Conservation (phyloP, 2,329 filamentous ascomycete species). For the Xylaria sp. region DNA sequence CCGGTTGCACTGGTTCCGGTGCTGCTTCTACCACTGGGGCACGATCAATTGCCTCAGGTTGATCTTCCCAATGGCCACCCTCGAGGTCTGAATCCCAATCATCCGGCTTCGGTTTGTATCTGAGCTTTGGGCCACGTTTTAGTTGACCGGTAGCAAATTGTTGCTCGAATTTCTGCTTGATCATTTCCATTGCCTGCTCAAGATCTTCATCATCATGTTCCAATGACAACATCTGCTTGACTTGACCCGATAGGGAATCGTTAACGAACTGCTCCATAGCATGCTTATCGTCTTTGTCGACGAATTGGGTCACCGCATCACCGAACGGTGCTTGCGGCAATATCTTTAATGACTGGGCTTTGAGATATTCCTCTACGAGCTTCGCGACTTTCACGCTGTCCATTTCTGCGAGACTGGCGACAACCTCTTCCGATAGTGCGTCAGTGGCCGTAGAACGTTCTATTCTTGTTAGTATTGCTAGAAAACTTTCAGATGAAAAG, state of each 20-base stretch:
- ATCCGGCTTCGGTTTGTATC: constrained; percentile 79
- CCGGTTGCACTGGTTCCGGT: constrained; percentile 37
- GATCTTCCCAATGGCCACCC: constrained; percentile 81
- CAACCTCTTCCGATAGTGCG: constrained; percentile 69
- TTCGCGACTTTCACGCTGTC: constrained; percentile 89
- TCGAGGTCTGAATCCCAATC: constrained; percentile 92
- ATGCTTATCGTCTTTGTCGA: constrained; percentile 94
- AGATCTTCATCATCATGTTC: constrained; percentile 77
- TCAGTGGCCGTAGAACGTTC: constrained; percentile 61
- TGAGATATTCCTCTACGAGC: constrained; percentile 87
- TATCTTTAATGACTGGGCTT: constrained; percentile 91
- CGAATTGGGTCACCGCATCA: constrained; percentile 91
- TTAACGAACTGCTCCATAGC: constrained; percentile 86
- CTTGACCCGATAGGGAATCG: constrained; percentile 75
- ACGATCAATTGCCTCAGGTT: constrained; percentile 72
- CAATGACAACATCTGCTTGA: constrained; percentile 74
- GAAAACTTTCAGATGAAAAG: neutral
- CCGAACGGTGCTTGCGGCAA: constrained; percentile 92
- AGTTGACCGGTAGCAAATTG: constrained; percentile 74
- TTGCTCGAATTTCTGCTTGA: constrained; percentile 76
- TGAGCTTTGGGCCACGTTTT: constrained; percentile 63
- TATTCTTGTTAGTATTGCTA: constrained; percentile 37
- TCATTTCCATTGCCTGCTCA: constrained; percentile 77
- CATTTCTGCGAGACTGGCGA: constrained; percentile 69
- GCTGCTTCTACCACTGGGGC: constrained; percentile 36